These are phyloP conservation scores for Trametes elegans DNA, from an alignment of 768 basidiomycete genomes.

Conservation along the genomic window DNA sequence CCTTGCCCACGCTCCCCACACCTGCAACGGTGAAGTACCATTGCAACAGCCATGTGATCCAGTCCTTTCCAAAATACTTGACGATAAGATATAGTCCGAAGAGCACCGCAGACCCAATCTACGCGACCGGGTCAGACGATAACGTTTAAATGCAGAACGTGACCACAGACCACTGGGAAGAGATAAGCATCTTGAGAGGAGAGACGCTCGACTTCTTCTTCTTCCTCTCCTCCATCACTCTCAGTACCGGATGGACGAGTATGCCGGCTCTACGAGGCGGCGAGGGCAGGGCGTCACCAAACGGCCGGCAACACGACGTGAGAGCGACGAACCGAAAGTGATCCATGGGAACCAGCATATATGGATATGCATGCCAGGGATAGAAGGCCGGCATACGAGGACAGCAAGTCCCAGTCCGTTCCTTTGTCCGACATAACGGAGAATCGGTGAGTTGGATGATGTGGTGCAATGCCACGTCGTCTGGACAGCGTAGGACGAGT, in stretches of 20 bases:
- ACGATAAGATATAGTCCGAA: slow-evolving; percentile 69
- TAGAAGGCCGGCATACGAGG: slow-evolving; percentile 69
- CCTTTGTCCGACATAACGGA: slow-evolving; percentile 5
- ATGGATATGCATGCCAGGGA: slow-evolving; percentile 63
- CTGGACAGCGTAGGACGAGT: slow-evolving; percentile 14
- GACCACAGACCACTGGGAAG: slow-evolving; percentile 64
- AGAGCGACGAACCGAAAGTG: slow-evolving; percentile 51
- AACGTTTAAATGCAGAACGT: not conserved
- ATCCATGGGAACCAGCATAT: slow-evolving; percentile 67
- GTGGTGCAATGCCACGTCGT: slow-evolving; percentile 11
- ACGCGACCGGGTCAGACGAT: not conserved
- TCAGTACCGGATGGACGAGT: slow-evolving; percentile 15
- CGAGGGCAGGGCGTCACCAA: not conserved
- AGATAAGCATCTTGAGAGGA: slow-evolving; percentile 70
- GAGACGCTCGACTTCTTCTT: slow-evolving; percentile 56
- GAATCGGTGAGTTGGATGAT: not conserved
- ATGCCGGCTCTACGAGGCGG: slow-evolving; percentile 10
- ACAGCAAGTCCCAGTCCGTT: slow-evolving; percentile 56
- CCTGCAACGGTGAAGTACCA: slow-evolving; percentile 73
- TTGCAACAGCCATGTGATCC: slow-evolving; percentile 79
- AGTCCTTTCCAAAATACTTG: slow-evolving; percentile 73
- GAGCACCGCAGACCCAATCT: slow-evolving; percentile 72
- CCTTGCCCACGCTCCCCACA: slow-evolving; percentile 69
- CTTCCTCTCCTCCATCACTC: slow-evolving; percentile 54
- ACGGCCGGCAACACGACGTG: slow-evolving; percentile 1